A percentile compares a stretch with the other conserved stretches of the same genome.
These are phyloP conservation scores for Lindgomyces ingoldianus DNA, from an alignment of 495 filamentous ascomycete species.

Conservation along the genomic window DNA sequence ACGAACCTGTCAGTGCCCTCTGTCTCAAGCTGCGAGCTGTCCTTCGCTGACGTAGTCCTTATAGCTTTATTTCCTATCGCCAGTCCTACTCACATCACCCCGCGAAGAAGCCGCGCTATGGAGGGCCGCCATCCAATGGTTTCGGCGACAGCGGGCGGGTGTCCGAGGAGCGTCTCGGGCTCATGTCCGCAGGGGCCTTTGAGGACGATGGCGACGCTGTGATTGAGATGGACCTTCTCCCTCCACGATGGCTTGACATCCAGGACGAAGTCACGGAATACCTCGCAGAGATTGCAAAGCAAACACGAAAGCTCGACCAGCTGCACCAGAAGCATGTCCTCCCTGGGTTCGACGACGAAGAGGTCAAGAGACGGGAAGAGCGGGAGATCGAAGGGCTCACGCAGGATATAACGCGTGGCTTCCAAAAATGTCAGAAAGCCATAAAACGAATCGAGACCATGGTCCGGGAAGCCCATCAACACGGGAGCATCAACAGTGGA, in stretches of 20 bases:
- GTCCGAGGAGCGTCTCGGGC: conserved; percentile 77
- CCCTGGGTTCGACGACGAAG: conserved; percentile 94
- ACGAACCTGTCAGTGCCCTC: conserved; percentile 79
- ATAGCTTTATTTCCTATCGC: conserved; percentile 95
- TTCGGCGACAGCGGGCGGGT: conserved; percentile 64
- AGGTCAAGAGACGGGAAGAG: conserved; percentile 79
- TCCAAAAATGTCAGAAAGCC: conserved; percentile 84
- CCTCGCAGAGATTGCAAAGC: conserved; percentile 75
- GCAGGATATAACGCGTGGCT: conserved; percentile 81
- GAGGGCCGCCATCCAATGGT: conserved; percentile 65
- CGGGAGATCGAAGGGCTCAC: conserved; percentile 86
- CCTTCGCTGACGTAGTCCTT: conserved; percentile 26
- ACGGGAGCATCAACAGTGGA: conserved; percentile 68
- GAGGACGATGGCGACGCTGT: conserved; percentile 89
- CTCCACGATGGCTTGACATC: conserved; percentile 92
- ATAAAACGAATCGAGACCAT: conserved; percentile 85
- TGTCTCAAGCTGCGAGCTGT: neutral
- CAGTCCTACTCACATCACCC: conserved; percentile 97
- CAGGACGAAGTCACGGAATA: conserved; percentile 88
- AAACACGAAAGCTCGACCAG: conserved; percentile 81
- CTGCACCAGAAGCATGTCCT: conserved; percentile 96
- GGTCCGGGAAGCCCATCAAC: conserved; percentile 70
- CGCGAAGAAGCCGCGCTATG: conserved; percentile 75
- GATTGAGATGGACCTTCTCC: conserved; percentile 97
- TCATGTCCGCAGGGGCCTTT: conserved; percentile 76